Evolutionary conservation across 495 filamentous ascomycete genomes (phyloP).

Genomic region (Polyplosphaeria fusca): DNA sequence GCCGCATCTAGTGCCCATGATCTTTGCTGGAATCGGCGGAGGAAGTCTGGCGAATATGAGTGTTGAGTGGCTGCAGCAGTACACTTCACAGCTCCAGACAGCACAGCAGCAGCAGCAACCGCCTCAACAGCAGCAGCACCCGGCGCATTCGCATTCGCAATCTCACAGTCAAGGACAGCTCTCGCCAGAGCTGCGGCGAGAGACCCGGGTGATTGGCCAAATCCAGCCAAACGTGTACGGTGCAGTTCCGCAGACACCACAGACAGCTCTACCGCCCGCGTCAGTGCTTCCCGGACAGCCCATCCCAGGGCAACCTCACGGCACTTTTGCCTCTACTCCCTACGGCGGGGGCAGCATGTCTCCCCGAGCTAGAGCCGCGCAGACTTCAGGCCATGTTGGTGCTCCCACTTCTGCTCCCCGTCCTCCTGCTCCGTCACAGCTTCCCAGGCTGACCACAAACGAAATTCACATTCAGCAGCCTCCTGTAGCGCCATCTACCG

Average conservation of each 20-base stretch:
- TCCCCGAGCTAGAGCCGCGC: conserved; percentile 38
- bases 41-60: conserved; percentile 59
- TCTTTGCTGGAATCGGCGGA: conserved; percentile 79
- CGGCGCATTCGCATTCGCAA: conserved; percentile 51
- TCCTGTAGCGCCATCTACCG: conserved; percentile 41
- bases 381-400: conserved; percentile 37
- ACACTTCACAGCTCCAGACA: conserved; percentile 47
- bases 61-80: conserved; percentile 74
- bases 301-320: conserved; percentile 23
- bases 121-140: conserved; percentile 48
- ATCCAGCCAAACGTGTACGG: conserved; percentile 30
- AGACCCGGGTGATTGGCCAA: conserved; percentile 44
- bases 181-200: conserved; percentile 45
- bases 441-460: conserved; percentile 56
- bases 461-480: conserved; percentile 58
- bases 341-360: conserved; percentile 33
- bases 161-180: conserved; percentile 16
- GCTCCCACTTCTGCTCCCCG: conserved; percentile 39
- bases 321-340: conserved; percentile 21
- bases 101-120: conserved; percentile 49
- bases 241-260: conserved; percentile 29
- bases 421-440: conserved; percentile 41
- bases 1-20: conserved; percentile 79
- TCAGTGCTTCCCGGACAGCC: conserved; percentile 33
- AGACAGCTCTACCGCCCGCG: conserved; percentile 22